A percentile compares a stretch with the other conserved stretches of the same genome.
phyloP scores from a whole-genome alignment of 352 stramenopile species.

The Phytophthora tentaculata region DNA sequence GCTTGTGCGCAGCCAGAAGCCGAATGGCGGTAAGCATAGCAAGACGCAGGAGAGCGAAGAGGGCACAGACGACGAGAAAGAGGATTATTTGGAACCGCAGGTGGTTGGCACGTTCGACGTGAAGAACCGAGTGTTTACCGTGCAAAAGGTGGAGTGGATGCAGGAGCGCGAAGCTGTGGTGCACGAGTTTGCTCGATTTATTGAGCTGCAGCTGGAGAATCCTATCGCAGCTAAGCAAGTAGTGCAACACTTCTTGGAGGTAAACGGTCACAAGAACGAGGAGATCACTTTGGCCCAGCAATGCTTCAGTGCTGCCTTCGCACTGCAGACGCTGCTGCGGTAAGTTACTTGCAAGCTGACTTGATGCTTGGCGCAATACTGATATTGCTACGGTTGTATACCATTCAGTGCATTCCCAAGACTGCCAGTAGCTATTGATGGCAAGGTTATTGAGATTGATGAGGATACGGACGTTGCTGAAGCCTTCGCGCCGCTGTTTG shows the following conservation, averaged over 20 bases:
- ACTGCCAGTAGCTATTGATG: slow-evolving; percentile 56
- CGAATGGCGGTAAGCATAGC: slow-evolving; percentile 21
- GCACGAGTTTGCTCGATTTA: slow-evolving; percentile 76
- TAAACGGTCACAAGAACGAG: slow-evolving; percentile 57
- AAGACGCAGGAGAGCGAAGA: slow-evolving; percentile 50
- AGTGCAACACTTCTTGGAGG: slow-evolving; percentile 59
- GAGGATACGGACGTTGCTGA: slow-evolving; percentile 46
- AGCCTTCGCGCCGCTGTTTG: slow-evolving; percentile 60
- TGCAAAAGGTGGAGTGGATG: slow-evolving; percentile 77
- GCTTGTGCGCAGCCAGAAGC: slow-evolving; percentile 50
- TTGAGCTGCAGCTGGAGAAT: slow-evolving; percentile 75
- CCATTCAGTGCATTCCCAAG: slow-evolving; percentile 66
- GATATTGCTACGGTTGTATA: no score
- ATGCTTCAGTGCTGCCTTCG: slow-evolving; percentile 82
- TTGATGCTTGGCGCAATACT: no score
- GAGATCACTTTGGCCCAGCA: slow-evolving; percentile 58
- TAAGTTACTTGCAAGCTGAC: no score
- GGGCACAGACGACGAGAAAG: slow-evolving; percentile 43
- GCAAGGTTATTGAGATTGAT: slow-evolving; percentile 51
- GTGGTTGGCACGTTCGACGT: slow-evolving; percentile 67
- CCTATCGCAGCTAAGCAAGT: slow-evolving; percentile 46
- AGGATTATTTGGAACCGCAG: slow-evolving; percentile 46
- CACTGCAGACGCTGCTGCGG: slow-evolving; percentile 75
- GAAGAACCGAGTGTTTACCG: slow-evolving; percentile 59
- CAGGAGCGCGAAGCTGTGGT: slow-evolving; percentile 61